Conservation (phyloP, 1,284 basidiomycete species). For the Fistulina hepatica region DNA sequence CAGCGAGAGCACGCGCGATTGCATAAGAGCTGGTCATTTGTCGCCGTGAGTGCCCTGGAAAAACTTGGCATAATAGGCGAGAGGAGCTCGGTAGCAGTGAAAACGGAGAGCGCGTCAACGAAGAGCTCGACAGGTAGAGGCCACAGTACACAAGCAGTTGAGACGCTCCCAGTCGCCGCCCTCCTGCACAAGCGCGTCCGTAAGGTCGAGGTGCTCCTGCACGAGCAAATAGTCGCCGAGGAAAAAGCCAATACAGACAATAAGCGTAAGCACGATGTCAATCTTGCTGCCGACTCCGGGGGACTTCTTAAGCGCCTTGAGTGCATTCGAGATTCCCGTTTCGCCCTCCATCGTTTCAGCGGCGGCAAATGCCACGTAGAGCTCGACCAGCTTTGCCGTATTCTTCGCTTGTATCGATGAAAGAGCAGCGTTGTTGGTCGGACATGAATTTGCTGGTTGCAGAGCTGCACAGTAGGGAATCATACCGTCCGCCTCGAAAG, state of each 20-base stretch:
- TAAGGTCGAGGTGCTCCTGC: conserved; percentile 64
- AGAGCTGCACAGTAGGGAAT: conserved; percentile 19
- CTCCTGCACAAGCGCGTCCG: conserved; percentile 86
- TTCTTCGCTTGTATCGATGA: conserved; percentile 69
- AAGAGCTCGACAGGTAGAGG: conserved; percentile 74
- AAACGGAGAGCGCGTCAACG: conserved; percentile 86
- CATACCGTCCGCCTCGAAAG: conserved; percentile 79
- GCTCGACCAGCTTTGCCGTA: conserved; percentile 58
- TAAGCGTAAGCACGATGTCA: conserved; percentile 84
- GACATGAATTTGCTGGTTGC: conserved; percentile 24
- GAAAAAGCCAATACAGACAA: conserved; percentile 89
- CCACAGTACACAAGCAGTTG: conserved; percentile 90
- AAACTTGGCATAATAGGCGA: conserved; percentile 65
- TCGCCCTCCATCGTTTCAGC: conserved; percentile 91
- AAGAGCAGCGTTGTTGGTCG: conserved; percentile 50
- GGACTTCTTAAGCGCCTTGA: conserved; percentile 86
- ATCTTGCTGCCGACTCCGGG: conserved; percentile 90
- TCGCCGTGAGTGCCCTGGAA: conserved; percentile 92
- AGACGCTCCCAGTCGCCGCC: conserved; percentile 98
- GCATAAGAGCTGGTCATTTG: no score
- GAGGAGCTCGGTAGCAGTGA: conserved; percentile 85
- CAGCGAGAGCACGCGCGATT: conserved; percentile 87
- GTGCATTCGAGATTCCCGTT: conserved; percentile 82
- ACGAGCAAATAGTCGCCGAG: conserved; percentile 76
- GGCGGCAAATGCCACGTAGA: conserved; percentile 76